These are phyloP conservation scores for Mikania micrantha DNA, from an alignment of 129 eudicot species.

Conservation along the genomic window DNA sequence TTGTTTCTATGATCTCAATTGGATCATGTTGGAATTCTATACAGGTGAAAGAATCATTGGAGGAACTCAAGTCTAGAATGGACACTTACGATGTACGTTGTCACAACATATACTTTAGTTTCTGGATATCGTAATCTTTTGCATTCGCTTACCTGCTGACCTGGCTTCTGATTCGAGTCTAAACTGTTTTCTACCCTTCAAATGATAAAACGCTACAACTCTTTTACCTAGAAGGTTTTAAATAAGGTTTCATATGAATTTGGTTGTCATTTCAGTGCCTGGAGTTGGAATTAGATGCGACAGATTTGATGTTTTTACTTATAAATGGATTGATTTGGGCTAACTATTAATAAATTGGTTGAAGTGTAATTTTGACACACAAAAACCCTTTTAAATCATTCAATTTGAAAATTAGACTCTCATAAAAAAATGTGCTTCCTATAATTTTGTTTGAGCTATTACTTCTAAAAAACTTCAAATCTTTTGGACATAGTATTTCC, in stretches of 20 bases:
- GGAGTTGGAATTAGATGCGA: not conserved
- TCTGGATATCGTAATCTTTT: not conserved
- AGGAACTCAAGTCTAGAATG: constrained; percentile 39
- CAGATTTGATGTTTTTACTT: not conserved
- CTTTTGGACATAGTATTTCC: not conserved
- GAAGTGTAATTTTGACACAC: not conserved
- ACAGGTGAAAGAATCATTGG: constrained; percentile 58
- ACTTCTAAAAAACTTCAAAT: not conserved
- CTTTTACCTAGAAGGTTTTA: not conserved
- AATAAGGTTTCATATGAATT: not conserved
- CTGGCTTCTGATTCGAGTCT: not conserved
- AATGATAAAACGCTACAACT: not conserved
- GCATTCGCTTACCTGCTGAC: constrained; percentile 4
- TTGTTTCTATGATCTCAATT: not conserved
- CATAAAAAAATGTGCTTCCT: too few relatives aligned
- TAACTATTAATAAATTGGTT: not conserved
- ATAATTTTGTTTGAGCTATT: too few relatives aligned
- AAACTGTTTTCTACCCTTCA: not conserved
- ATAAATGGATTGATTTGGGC: not conserved
- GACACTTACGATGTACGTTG: constrained; percentile 42
- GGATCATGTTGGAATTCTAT: not conserved
- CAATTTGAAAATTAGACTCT: too few relatives aligned
- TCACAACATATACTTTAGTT: not conserved
- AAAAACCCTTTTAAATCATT: not conserved
- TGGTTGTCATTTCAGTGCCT: not conserved